These are phyloP conservation scores for Pichia sp. DNA, from an alignment of 1,139 yeast species.

Conservation along the genomic window DNA sequence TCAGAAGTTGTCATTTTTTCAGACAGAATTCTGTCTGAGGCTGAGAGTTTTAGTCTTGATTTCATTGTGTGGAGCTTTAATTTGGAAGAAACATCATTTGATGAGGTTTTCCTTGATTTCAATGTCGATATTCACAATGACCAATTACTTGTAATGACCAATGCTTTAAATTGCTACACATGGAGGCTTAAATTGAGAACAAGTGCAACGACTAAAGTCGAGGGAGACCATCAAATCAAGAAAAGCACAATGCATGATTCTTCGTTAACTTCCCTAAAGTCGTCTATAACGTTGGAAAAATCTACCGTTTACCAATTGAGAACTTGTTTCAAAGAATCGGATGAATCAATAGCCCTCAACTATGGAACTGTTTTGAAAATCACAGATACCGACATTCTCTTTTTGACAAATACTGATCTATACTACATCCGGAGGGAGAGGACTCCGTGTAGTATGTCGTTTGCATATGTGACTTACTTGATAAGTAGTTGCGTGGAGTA, in stretches of 20 bases:
- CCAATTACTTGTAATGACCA: conserved; percentile 31
- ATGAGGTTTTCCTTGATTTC: conserved; percentile 28
- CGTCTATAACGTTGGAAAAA: conserved; percentile 22
- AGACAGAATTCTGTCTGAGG: conserved; percentile 19
- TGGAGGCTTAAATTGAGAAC: conserved; percentile 26
- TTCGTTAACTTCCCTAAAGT: conserved; percentile 4
- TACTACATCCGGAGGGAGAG: conserved; percentile 30
- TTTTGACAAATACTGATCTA: conserved; percentile 32
- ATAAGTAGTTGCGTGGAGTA: conserved; percentile 28
- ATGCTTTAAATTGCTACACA: conserved; percentile 30
- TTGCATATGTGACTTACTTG: conserved; percentile 20
- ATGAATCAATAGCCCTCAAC: conserved; percentile 23
- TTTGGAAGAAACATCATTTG: conserved; percentile 26
- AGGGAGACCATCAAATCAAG: conserved; percentile 8
- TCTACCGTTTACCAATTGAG: conserved; percentile 27
- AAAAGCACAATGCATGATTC: conserved; percentile 4
- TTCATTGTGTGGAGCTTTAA: conserved; percentile 32
- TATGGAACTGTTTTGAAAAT: conserved; percentile 24
- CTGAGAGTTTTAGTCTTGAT: conserved; percentile 25
- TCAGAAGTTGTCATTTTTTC: conserved; percentile 30
- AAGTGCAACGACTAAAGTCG: not conserved
- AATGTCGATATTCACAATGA: conserved; percentile 28
- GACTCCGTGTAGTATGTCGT: conserved; percentile 9
- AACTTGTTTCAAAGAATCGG: conserved; percentile 23
- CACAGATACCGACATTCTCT: conserved; percentile 30